Conservation (phyloP, 2,329 filamentous ascomycete genomes). For the Lasiodiplodia theobromae region DNA sequence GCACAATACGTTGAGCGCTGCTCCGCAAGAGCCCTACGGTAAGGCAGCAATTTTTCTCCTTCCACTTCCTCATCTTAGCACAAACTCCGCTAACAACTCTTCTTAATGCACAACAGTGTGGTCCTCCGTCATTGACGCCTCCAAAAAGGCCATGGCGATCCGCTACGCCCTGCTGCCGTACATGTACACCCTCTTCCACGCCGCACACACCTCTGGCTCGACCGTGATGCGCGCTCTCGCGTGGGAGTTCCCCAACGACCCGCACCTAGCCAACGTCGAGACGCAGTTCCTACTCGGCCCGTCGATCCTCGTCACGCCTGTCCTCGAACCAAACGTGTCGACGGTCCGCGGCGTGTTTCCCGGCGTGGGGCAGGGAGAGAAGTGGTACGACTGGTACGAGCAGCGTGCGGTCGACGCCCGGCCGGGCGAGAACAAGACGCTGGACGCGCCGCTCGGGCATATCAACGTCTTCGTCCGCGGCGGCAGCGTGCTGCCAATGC, state of each 20-base stretch:
- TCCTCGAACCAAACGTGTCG: slow-evolving; percentile 67
- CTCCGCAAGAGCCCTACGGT: slow-evolving; percentile 72
- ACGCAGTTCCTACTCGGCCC: slow-evolving; percentile 75
- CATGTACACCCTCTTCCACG: slow-evolving; percentile 76
- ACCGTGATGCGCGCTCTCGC: slow-evolving; percentile 76
- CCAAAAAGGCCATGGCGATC: slow-evolving; percentile 71
- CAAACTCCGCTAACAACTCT: not conserved
- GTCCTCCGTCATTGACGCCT: slow-evolving; percentile 69
- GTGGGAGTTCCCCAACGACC: slow-evolving; percentile 78
- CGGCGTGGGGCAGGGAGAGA: slow-evolving; percentile 63
- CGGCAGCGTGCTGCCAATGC: slow-evolving; percentile 70
- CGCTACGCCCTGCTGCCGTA: slow-evolving; percentile 76
- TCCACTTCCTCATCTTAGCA: not conserved
- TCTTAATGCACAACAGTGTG: slow-evolving; percentile 52
- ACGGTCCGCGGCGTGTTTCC: slow-evolving; percentile 74
- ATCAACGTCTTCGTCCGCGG: slow-evolving; percentile 77
- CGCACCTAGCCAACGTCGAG: slow-evolving; percentile 69
- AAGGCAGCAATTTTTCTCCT: not conserved
- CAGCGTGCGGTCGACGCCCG: slow-evolving; percentile 61
- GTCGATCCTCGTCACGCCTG: slow-evolving; percentile 71
- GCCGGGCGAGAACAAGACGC: slow-evolving; percentile 65
- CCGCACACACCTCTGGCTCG: slow-evolving; percentile 68
- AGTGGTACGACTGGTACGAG: slow-evolving; percentile 86
- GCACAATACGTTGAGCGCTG: slow-evolving; percentile 70
- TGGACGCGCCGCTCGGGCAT: slow-evolving; percentile 68